Evolutionary conservation across 495 filamentous ascomycete species (phyloP).

Genomic region (Terfezia claveryi): DNA sequence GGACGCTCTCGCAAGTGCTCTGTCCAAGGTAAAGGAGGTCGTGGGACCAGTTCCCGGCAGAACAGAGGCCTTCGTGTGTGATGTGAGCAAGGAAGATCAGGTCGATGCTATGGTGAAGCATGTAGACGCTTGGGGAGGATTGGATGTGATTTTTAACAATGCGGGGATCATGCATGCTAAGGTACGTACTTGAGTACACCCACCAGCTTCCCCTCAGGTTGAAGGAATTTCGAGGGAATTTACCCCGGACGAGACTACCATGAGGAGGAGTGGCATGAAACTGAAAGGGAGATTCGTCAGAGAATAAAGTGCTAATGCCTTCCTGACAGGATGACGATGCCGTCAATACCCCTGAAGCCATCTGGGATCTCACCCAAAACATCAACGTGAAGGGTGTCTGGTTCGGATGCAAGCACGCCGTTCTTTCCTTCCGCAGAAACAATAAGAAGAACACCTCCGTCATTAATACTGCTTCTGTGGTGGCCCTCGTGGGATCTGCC

Average conservation of each 20-base stretch:
- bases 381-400: constrained; percentile 99
- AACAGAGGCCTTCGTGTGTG: constrained; percentile 37
- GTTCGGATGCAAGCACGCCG: constrained; percentile 86
- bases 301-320: background rate
- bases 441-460: constrained; percentile 57
- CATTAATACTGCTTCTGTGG: constrained; percentile 89
- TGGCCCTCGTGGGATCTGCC: constrained; percentile 79
- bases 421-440: constrained; percentile 58
- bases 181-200: constrained; percentile 1
- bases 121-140: constrained; percentile 69
- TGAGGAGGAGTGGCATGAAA: background rate
- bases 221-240: too few species aligned
- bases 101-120: constrained; percentile 47
- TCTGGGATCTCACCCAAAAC: constrained; percentile 84
- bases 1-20: constrained; percentile 45
- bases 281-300: background rate
- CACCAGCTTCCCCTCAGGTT: too few species aligned
- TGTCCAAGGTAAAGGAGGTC: constrained; percentile 46
- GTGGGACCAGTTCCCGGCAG: constrained; percentile 29
- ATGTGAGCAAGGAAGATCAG: constrained; percentile 49
- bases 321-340: constrained; percentile 48
- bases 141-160: constrained; percentile 96
- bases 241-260: background rate
- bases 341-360: constrained; percentile 58
- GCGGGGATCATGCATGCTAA: constrained; percentile 91